Base-by-base conservation (phyloP, 2,329 filamentous ascomycete species). In the Drechslerella dactyloides region DNA sequence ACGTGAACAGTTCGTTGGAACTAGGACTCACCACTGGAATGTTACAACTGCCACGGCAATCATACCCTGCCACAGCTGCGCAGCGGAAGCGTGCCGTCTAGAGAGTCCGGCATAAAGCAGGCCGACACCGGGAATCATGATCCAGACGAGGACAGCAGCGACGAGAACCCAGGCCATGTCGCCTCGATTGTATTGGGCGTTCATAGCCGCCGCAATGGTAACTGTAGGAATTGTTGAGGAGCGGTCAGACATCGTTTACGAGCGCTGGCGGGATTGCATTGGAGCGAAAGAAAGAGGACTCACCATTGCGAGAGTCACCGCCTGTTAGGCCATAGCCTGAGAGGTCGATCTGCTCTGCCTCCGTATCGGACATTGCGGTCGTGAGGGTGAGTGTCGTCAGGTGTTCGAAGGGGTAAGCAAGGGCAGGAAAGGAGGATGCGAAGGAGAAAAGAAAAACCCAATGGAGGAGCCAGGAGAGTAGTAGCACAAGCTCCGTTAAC, bases 111-210 rank as follows among this genome's bases (percentile, higher is more conserved):
- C 84, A 78, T 89, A 89, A 0, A 89, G 80, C 6, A 89, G 81
- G 53, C 86, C 86, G 74, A 89, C 86, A 19, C 86, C 87, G 0
- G 87, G 87, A 64, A 88, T 86, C 77, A 89, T 89, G 56, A 88
- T 78, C 83, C 85, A 89, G 60, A 88, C 86, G 60, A 89, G 56
- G 21, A 72, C 73, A 10, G 69, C 69, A 42, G 86, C 87, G 59
- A 87, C 86, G 77, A 92, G 83, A 78, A 96, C 85, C 88, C 90
- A 96, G 64, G 89, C 86, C 77, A 96, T 87, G 81, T 96, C 87
- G 77, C 91, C 92, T 21, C 69, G 55, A 37, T 73, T 44, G 23
- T 73, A 73, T 56, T 73, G 69, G n/a, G 19, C 62, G 30, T 73
- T 73, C 69, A 73, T 73, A 42, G 60, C 69, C 1, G 15, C 33